These are phyloP conservation scores for Athelia psychrophila DNA, from an alignment of 1,284 basidiomycete genomes.

Conservation along the genomic window DNA sequence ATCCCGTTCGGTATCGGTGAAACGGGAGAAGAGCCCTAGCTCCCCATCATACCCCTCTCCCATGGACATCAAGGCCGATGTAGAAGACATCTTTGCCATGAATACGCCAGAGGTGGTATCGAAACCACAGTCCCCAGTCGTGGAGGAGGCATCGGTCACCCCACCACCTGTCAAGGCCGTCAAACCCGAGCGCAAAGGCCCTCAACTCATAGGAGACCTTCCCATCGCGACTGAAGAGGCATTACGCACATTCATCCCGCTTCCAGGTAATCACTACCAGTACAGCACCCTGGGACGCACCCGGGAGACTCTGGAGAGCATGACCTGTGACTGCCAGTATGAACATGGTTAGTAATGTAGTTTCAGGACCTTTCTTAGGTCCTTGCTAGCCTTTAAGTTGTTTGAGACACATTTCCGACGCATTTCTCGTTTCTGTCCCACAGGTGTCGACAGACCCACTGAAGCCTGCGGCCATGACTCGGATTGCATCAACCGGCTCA, in stretches of 20 bases:
- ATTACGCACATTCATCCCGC: constrained; percentile 69
- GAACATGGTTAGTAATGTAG: constrained; percentile 66
- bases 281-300: constrained; percentile 84
- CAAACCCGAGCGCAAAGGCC: constrained; percentile 25
- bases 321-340: constrained; percentile 90
- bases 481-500: constrained; percentile 96
- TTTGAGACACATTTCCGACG: constrained; percentile 18
- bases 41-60: constrained; percentile 15
- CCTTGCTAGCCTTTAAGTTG: constrained; percentile 11
- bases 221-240: constrained; percentile 77
- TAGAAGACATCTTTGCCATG: constrained; percentile 7
- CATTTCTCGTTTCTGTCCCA: constrained; percentile 17
- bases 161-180: background rate
- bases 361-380: constrained; percentile 2
- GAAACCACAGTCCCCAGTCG: constrained; percentile 6
- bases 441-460: constrained; percentile 56
- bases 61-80: constrained; percentile 4
- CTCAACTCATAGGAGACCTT: constrained; percentile 77
- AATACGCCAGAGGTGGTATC: background rate
- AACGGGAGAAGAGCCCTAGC: constrained; percentile 19
- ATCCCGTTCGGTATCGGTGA: constrained; percentile 17
- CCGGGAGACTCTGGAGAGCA: constrained; percentile 86
- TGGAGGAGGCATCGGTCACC: background rate
- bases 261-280: constrained; percentile 85
- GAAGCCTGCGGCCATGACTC: constrained; percentile 86